These are phyloP conservation scores for Pichia sp. DNA, from an alignment of 1,139 yeast species.

Conservation along the genomic window DNA sequence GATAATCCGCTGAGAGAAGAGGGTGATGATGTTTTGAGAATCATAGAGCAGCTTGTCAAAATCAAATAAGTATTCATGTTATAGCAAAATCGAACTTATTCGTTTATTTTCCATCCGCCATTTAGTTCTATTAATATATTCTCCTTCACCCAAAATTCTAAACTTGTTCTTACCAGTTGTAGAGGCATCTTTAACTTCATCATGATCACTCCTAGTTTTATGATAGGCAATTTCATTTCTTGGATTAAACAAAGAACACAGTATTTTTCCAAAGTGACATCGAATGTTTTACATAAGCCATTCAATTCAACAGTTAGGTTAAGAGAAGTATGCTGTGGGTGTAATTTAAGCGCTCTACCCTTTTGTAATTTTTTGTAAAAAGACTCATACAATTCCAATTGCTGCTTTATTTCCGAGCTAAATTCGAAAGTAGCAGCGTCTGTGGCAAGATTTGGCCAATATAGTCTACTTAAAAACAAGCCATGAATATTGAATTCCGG, in stretches of 20 bases:
- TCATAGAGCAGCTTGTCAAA: slow-evolving; percentile 30
- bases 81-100: slow-evolving; percentile 1
- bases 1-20: slow-evolving; percentile 32
- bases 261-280: slow-evolving; percentile 67
- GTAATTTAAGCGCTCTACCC: slow-evolving; percentile 53
- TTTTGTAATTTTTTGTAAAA: slow-evolving; percentile 38
- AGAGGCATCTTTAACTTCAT: slow-evolving; percentile 33
- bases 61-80: slow-evolving; percentile 4
- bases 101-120: slow-evolving; percentile 17
- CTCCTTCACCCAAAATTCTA: slow-evolving; percentile 51
- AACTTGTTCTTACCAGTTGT: slow-evolving; percentile 34
- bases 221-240: slow-evolving; percentile 11
- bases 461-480: slow-evolving; percentile 35
- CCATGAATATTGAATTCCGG: slow-evolving; percentile 25
- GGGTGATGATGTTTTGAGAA: slow-evolving; percentile 29
- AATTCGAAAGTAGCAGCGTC: slow-evolving; percentile 32
- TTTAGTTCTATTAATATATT: slow-evolving; percentile 33
- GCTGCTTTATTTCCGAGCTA: slow-evolving; percentile 36
- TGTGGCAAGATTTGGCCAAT: slow-evolving; percentile 44
- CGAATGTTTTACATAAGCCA: slow-evolving; percentile 34
- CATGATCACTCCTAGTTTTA: slow-evolving; percentile 26
- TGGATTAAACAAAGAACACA: slow-evolving; percentile 41
- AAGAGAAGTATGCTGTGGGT: slow-evolving; percentile 59
- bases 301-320: slow-evolving; percentile 49
- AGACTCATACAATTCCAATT: slow-evolving; percentile 36